These are phyloP conservation scores for Sarcomyxa edulis DNA, from an alignment of 768 basidiomycete genomes.

Conservation along the genomic window DNA sequence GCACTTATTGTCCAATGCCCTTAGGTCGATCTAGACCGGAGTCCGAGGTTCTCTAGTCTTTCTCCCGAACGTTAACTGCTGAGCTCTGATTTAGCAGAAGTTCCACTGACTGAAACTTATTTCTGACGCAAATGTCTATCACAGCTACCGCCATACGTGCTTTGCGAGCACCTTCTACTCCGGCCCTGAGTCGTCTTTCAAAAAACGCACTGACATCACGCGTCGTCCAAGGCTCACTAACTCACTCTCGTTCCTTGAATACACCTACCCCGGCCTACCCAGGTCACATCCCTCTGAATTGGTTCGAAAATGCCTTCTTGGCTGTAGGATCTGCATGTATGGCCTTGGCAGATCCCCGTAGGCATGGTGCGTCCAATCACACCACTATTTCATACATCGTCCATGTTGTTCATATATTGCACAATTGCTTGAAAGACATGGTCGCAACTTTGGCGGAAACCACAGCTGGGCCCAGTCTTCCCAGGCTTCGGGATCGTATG, in stretches of 20 bases:
- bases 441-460: slow-evolving; percentile 92
- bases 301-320: slow-evolving; percentile 81
- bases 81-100: too few relatives aligned
- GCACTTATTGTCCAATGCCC: too few relatives aligned
- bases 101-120: too few relatives aligned
- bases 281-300: slow-evolving; percentile 77
- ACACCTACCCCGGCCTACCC: slow-evolving; percentile 52
- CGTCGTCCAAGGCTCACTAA: too few relatives aligned
- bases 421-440: slow-evolving; percentile 62
- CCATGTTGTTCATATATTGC: not conserved
- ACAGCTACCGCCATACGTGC: too few relatives aligned
- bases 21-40: too few relatives aligned
- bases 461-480: slow-evolving; percentile 76
- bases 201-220: too few relatives aligned
- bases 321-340: slow-evolving; percentile 82
- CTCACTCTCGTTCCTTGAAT: slow-evolving; percentile 10
- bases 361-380: slow-evolving; percentile 62
- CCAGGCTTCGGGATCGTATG: slow-evolving; percentile 73
- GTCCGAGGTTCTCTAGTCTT: too few relatives aligned
- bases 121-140: too few relatives aligned
- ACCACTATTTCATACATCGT: not conserved
- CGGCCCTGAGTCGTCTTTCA: too few relatives aligned
- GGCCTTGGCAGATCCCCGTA: slow-evolving; percentile 72
- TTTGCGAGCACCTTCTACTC: too few relatives aligned
- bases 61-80: too few relatives aligned